Evolutionary conservation across 2,329 filamentous ascomycete genomes (phyloP).

Genomic region (Rutstroemia sydowiana): DNA sequence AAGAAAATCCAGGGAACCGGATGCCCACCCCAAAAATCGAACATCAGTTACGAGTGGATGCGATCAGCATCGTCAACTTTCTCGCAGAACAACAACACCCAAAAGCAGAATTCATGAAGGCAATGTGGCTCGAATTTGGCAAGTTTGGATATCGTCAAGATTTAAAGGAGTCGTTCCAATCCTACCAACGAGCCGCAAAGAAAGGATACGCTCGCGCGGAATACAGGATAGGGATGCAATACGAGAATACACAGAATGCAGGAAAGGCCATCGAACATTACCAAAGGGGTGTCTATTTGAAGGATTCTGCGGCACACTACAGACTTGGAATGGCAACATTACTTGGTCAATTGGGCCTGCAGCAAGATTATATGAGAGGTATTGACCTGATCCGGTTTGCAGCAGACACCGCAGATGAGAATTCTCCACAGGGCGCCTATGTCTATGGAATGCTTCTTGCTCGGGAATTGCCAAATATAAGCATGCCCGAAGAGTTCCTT

Average conservation of each 20-base stretch:
- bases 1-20: constrained; percentile 42
- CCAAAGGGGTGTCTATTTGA: constrained; percentile 66
- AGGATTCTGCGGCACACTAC: constrained; percentile 81
- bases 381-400: constrained; percentile 77
- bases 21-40: constrained; percentile 79
- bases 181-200: constrained; percentile 79
- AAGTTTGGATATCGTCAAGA: constrained; percentile 87
- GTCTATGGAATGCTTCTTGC: constrained; percentile 92
- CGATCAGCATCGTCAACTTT: constrained; percentile 85
- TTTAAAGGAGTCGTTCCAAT: constrained; percentile 87
- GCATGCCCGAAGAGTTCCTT: constrained; percentile 64
- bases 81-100: constrained; percentile 87
- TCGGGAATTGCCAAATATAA: constrained; percentile 84
- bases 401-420: constrained; percentile 85
- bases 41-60: constrained; percentile 80
- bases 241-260: constrained; percentile 89
- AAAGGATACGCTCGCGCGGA: constrained; percentile 82
- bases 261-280: constrained; percentile 89
- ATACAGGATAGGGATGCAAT: constrained; percentile 97
- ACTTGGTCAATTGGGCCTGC: constrained; percentile 85
- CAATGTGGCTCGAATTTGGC: constrained; percentile 97
- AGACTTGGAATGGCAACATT: constrained; percentile 96
- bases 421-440: constrained; percentile 93
- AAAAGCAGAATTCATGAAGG: constrained; percentile 86
- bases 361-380: constrained; percentile 69